phyloP scores from a whole-genome alignment of 179 eudicot species.

The Heliamphora ciliata region DNA sequence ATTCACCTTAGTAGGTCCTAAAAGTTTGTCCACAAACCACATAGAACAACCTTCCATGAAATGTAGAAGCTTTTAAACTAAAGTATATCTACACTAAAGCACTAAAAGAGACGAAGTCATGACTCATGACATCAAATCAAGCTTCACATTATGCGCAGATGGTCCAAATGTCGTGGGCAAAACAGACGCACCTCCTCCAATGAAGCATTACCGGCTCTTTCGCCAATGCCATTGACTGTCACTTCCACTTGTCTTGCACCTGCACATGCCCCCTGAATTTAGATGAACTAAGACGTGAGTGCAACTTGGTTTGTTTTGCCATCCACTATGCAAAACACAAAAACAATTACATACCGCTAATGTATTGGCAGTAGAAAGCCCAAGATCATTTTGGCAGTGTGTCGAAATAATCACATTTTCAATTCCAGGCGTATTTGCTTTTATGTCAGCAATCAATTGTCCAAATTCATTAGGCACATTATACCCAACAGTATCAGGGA shows the following conservation, averaged over 20 bases:
- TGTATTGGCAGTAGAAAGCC: conserved; percentile 90
- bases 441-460: conserved; percentile 77
- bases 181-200: conserved; percentile 67
- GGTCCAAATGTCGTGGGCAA: neutral
- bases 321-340: neutral
- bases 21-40: neutral
- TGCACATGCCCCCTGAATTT: conserved; percentile 76
- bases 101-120: neutral
- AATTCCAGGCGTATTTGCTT: conserved; percentile 79
- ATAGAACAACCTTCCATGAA: neutral
- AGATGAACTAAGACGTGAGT: conserved; percentile 20
- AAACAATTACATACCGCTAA: conserved; percentile 45
- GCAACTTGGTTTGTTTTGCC: neutral
- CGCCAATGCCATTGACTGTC: conserved; percentile 90
- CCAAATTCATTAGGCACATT: conserved; percentile 71
- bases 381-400: conserved; percentile 95
- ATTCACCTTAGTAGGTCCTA: neutral
- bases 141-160: neutral
- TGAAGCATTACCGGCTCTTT: conserved; percentile 96
- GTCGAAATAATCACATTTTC: conserved; percentile 88
- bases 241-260: conserved; percentile 95
- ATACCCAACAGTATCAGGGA: conserved; percentile 89
- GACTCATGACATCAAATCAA: neutral
- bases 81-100: neutral
- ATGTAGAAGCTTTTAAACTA: neutral